Evolutionary conservation across 2,329 filamentous ascomycete genomes (phyloP).

Genomic region (Juglanconis oblonga): DNA sequence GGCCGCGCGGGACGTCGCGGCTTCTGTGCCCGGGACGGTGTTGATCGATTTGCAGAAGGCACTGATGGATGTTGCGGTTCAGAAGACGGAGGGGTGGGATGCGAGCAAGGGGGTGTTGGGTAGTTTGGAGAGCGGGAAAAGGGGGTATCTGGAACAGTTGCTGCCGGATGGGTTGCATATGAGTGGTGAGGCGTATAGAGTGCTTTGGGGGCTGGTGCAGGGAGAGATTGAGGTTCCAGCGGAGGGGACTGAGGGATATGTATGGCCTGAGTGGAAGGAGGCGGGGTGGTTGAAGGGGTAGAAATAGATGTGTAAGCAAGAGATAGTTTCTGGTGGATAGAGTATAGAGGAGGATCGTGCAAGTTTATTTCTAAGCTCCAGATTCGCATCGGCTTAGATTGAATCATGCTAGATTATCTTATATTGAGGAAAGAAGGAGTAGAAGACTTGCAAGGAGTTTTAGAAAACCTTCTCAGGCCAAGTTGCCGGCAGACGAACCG

Average conservation of each 20-base stretch:
- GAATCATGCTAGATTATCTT: too few species aligned
- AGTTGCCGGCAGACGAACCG: too few species aligned
- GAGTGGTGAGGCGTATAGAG: conserved; percentile 49
- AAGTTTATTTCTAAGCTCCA: too few species aligned
- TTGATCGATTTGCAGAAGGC: conserved; percentile 78
- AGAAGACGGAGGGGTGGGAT: conserved; percentile 55
- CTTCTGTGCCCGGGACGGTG: conserved; percentile 62
- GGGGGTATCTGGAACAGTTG: conserved; percentile 48
- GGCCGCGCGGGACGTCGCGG: conserved; percentile 64
- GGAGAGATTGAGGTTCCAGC: conserved; percentile 46
- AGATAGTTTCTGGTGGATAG: neutral
- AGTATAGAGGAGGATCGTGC: too few species aligned
- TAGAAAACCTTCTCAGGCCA: too few species aligned
- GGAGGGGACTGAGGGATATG: conserved; percentile 32
- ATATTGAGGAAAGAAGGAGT: neutral
- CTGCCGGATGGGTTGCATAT: conserved; percentile 60
- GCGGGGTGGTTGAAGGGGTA: conserved; percentile 26
- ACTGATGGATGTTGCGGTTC: conserved; percentile 69
- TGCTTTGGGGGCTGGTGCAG: conserved; percentile 48
- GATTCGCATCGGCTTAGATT: too few species aligned
- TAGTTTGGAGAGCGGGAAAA: conserved; percentile 48
- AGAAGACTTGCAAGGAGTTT: neutral
- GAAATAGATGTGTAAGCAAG: neutral
- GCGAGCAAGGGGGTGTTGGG: conserved; percentile 41
- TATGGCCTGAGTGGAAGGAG: conserved; percentile 47